phyloP scores from a whole-genome alignment of 768 basidiomycete species.

The Lepiota brunneoincarnata region DNA sequence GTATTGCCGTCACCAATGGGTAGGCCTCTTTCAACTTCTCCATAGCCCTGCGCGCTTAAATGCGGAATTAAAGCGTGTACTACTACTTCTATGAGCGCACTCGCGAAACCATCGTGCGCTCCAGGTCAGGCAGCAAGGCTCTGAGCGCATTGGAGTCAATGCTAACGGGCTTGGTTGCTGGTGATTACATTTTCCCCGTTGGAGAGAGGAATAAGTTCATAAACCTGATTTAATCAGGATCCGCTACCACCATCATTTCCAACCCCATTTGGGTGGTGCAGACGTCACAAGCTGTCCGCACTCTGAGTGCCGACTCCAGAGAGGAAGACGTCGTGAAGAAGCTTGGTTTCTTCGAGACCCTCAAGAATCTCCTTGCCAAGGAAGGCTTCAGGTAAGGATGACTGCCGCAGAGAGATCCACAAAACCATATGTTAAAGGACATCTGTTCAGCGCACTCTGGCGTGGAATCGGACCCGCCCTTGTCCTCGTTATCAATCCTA shows the following conservation, averaged over 20 bases:
- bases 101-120: slow-evolving; percentile 52
- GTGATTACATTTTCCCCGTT: slow-evolving; percentile 31
- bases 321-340: slow-evolving; percentile 37
- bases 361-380: slow-evolving; percentile 64
- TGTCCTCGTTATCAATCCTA: slow-evolving; percentile 90
- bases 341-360: slow-evolving; percentile 63
- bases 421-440: not conserved
- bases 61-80: slow-evolving; percentile 59
- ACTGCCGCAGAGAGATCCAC: not conserved
- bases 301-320: slow-evolving; percentile 37
- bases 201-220: slow-evolving; percentile 1
- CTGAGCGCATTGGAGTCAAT: slow-evolving; percentile 88
- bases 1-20: slow-evolving; percentile 94
- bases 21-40: slow-evolving; percentile 26
- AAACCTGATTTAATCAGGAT: slow-evolving; percentile 49
- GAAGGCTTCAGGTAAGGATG: slow-evolving; percentile 54
- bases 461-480: slow-evolving; percentile 93
- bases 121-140: slow-evolving; percentile 59
- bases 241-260: slow-evolving; percentile 82
- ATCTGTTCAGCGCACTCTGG: slow-evolving; percentile 67
- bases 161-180: slow-evolving; percentile 83
- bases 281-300: slow-evolving; percentile 79
- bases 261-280: slow-evolving; percentile 99
- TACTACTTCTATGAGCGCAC: slow-evolving; percentile 90
- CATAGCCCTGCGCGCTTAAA: not conserved